Conservation (phyloP, 305 asterid genomes). For the Fraxinus dipetala region DNA sequence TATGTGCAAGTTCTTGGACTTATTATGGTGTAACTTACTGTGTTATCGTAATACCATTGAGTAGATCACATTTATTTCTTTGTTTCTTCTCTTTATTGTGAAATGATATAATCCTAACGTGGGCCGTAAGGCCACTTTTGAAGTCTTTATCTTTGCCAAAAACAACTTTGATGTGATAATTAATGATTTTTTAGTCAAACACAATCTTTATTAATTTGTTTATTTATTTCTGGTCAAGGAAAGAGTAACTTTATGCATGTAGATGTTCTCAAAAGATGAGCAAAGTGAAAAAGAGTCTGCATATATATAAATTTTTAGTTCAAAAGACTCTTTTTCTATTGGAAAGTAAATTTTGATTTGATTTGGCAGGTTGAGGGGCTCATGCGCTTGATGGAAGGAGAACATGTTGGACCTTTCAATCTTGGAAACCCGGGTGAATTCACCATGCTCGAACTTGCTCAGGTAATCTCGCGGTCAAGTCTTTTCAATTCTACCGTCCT, state of each 20-base stretch:
- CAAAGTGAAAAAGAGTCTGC: background rate
- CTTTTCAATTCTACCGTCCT: background rate
- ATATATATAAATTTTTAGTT: background rate
- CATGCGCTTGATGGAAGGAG: slow-evolving; percentile 97
- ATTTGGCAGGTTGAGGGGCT: slow-evolving; percentile 76
- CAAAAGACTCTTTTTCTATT: background rate
- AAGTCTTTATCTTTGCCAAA: background rate
- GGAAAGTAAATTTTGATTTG: background rate
- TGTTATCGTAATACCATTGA: background rate
- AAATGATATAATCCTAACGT: background rate
- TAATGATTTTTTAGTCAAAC: background rate
- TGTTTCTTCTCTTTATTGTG: background rate
- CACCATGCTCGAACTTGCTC: slow-evolving; percentile 96
- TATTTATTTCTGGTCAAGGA: background rate
- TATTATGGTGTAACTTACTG: background rate
- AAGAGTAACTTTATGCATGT: background rate
- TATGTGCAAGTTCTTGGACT: background rate
- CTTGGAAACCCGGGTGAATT: slow-evolving; percentile 97
- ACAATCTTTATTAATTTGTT: background rate
- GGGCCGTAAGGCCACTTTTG: background rate
- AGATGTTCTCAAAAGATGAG: background rate
- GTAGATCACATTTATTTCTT: background rate
- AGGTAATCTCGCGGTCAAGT: slow-evolving; percentile 38
- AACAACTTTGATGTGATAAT: background rate
- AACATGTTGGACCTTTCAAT: slow-evolving; percentile 95